Evolutionary conservation across 2,329 filamentous ascomycete species (phyloP).

Genomic region (Monilinia vaccinii-corymbosi): DNA sequence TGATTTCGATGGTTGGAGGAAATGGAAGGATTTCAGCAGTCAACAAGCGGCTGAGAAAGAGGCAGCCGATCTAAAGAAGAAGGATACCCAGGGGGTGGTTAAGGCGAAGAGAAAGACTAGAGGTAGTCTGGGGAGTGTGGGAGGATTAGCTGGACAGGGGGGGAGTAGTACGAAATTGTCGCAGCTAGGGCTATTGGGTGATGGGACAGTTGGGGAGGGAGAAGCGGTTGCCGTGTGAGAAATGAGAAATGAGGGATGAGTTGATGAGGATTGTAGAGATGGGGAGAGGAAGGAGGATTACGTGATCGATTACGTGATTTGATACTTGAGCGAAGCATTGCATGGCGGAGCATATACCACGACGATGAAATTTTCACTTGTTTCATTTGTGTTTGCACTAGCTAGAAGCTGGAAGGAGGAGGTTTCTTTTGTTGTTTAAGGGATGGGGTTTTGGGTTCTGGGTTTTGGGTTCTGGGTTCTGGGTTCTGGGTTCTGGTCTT

Average conservation of each 20-base stretch:
- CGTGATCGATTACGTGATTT: no score
- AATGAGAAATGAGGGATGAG: no score
- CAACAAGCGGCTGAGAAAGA: slow-evolving; percentile 21
- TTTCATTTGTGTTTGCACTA: background rate
- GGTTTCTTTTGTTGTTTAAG: background rate
- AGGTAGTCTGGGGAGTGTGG: slow-evolving; percentile 14
- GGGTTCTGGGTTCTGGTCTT: background rate
- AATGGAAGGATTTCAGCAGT: slow-evolving; percentile 77
- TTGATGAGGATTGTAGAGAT: background rate
- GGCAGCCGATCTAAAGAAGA: slow-evolving; percentile 14
- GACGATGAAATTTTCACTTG: background rate
- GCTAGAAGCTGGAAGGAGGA: background rate
- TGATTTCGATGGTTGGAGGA: slow-evolving; percentile 95
- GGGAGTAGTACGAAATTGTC: background rate
- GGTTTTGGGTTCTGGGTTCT: background rate
- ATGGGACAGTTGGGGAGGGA: background rate
- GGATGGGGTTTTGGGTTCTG: no score
- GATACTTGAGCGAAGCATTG: background rate
- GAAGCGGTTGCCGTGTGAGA: background rate
- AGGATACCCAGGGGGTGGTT: slow-evolving; percentile 6
- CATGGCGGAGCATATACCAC: background rate
- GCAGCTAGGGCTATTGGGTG: background rate
- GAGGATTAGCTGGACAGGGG: background rate
- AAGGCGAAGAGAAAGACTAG: slow-evolving; percentile 22
- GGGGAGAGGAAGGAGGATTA: background rate